A percentile compares a stretch with the other conserved stretches of the same genome.
phyloP scores from a whole-genome alignment of 2,329 filamentous ascomycete genomes.

The Alternaria postmessia region DNA sequence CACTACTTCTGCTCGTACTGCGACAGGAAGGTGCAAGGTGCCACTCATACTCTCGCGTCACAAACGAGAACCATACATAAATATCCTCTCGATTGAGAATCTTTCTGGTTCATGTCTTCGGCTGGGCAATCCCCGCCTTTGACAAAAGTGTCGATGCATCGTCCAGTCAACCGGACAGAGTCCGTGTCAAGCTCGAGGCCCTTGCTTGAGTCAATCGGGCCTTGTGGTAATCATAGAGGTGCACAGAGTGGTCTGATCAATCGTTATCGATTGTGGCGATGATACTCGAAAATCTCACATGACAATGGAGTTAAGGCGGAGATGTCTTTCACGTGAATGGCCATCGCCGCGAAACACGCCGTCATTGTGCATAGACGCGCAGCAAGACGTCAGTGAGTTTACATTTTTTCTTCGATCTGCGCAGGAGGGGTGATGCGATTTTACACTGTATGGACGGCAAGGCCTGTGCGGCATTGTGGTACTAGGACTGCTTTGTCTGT shows the following conservation, averaged over 20 bases:
- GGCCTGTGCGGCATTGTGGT: neutral
- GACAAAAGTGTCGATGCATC: neutral
- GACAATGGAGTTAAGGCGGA: constrained; percentile 39
- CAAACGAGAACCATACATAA: neutral
- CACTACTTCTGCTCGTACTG: neutral
- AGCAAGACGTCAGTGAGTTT: constrained; percentile 20
- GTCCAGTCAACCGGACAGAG: neutral
- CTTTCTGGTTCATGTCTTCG: neutral
- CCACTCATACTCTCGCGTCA: too few relatives aligned
- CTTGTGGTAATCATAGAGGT: constrained; percentile 25
- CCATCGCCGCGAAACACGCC: constrained; percentile 17
- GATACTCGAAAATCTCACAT: constrained; percentile 26
- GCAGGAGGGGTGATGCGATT: constrained; percentile 1
- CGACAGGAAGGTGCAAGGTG: neutral
- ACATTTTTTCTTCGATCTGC: constrained; percentile 15
- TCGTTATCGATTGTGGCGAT: constrained; percentile 30
- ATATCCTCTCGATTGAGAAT: neutral
- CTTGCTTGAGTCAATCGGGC: constrained; percentile 9
- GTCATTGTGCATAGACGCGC: constrained; percentile 43
- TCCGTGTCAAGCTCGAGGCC: neutral
- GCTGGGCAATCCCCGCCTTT: neutral
- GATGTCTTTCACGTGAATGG: constrained; percentile 27
- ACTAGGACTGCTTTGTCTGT: constrained; percentile 15
- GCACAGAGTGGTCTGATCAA: constrained; percentile 2
- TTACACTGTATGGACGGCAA: neutral